Conservation (phyloP, 2,329 filamentous ascomycete genomes). For the Phoma sp. region DNA sequence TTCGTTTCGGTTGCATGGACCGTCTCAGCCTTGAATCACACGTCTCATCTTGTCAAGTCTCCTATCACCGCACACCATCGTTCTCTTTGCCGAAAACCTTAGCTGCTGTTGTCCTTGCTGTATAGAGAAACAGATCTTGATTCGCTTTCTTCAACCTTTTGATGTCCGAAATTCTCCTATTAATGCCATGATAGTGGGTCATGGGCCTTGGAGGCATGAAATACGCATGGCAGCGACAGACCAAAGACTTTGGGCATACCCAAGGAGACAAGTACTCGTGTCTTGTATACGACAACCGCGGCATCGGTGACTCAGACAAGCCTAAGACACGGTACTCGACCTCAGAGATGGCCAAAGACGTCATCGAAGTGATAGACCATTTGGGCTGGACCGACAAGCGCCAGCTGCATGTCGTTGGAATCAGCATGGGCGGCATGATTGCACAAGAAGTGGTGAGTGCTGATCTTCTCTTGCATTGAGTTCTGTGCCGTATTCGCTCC, state of each 20-base stretch:
- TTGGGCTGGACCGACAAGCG: slow-evolving; percentile 69
- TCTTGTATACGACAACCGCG: slow-evolving; percentile 82
- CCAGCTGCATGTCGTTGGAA: slow-evolving; percentile 73
- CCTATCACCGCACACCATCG: not conserved
- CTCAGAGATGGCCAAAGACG: slow-evolving; percentile 81
- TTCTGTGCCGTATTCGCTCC: slow-evolving; percentile 9
- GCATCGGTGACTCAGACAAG: slow-evolving; percentile 80
- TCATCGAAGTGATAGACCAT: slow-evolving; percentile 71
- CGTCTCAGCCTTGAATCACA: slow-evolving; percentile 39
- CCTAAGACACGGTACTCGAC: slow-evolving; percentile 81
- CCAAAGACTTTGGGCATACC: slow-evolving; percentile 79
- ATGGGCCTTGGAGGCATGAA: slow-evolving; percentile 78
- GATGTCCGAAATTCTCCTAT: not conserved
- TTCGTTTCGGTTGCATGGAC: slow-evolving; percentile 47
- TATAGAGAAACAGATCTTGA: not conserved
- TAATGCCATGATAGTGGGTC: slow-evolving; percentile 65
- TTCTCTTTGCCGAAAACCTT: not conserved
- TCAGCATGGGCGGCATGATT: slow-evolving; percentile 92
- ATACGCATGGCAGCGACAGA: slow-evolving; percentile 82
- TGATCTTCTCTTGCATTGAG: slow-evolving; percentile 1
- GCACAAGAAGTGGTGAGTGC: slow-evolving; percentile 74
- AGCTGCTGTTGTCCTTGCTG: not conserved
- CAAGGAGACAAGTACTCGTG: slow-evolving; percentile 71
- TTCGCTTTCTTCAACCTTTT: not conserved
- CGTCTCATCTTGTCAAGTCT: slow-evolving; percentile 33